phyloP scores from a whole-genome alignment of 768 basidiomycete species.

The Boletales sp. region DNA sequence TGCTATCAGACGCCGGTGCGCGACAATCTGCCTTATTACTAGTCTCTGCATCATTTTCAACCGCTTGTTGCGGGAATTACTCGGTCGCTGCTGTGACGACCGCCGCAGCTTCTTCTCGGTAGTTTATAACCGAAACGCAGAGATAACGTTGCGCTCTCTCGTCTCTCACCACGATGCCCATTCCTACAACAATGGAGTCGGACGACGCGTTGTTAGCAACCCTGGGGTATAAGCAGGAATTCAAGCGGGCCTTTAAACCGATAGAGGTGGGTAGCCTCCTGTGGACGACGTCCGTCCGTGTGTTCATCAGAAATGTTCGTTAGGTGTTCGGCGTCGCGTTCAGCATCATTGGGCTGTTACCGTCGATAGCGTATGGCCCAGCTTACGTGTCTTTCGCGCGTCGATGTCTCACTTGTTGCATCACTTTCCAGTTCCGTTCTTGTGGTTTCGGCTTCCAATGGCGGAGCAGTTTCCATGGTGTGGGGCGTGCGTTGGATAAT shows the following conservation, averaged over 20 bases:
- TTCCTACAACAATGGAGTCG: conserved; percentile 2
- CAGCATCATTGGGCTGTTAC: conserved; percentile 64
- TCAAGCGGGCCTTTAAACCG: conserved; percentile 30
- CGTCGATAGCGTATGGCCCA: conserved; percentile 50
- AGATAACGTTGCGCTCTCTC: no score
- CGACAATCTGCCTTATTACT: no score
- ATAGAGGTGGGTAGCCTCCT: conserved; percentile 19
- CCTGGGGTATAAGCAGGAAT: conserved; percentile 34
- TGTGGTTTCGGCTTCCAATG: conserved; percentile 44
- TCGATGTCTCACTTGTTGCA: background rate
- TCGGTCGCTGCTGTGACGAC: no score
- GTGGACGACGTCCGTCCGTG: no score
- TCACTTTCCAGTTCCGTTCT: conserved; percentile 37
- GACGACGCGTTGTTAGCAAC: conserved; percentile 27
- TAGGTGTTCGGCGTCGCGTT: conserved; percentile 69
- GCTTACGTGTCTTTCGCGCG: conserved; percentile 5
- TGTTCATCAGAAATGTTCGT: conserved; percentile 3
- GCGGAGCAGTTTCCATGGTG: conserved; percentile 42
- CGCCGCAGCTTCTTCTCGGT: no score
- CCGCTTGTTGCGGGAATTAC: no score
- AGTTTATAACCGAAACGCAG: no score
- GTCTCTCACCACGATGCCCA: background rate
- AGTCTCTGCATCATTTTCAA: no score
- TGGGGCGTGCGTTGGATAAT: conserved; percentile 31
- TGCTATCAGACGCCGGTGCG: no score